These are phyloP conservation scores for Hordeum vulgare DNA, from an alignment of 176 grass and related monocot genomes.

Conservation along the genomic window MorexV3_pseudomolecules_assembly NC_058520.1:148010334-148010833, in stretches of 20 bases:
- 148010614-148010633: slow-evolving; percentile 11
- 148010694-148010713: slow-evolving; percentile 74
- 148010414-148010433: neutral
- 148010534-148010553: neutral
- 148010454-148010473: neutral
- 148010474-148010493: neutral
- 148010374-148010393: neutral
- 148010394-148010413: neutral
- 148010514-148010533: neutral
- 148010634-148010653: slow-evolving; percentile 77
- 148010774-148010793: slow-evolving; percentile 69
- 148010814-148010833: slow-evolving; percentile 74
- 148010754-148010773: slow-evolving; percentile 31
- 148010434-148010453: neutral
- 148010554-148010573: neutral
- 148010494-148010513: neutral
- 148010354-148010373: neutral
- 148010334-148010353: neutral
- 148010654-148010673: slow-evolving; percentile 70
- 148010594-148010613: neutral
- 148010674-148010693: slow-evolving; percentile 92
- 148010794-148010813: slow-evolving; percentile 70
- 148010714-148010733: slow-evolving; percentile 38
- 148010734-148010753: slow-evolving; percentile 39
- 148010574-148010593: neutral